Base-by-base conservation (phyloP, 2,329 filamentous ascomycete genomes). In the Trichoderma sp. region DNA sequence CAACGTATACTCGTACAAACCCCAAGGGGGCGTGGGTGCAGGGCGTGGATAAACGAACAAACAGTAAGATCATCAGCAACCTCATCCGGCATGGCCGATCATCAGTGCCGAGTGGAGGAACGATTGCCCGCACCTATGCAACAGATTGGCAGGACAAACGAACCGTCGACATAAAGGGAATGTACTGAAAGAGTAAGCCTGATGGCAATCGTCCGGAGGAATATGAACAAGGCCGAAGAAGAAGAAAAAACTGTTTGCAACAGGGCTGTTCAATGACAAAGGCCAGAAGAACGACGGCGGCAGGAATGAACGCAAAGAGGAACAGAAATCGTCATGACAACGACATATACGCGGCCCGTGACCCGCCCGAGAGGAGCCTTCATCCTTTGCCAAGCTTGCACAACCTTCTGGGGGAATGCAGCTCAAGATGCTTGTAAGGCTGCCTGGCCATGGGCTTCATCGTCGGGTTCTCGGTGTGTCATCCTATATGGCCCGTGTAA, bases 31-130 rank as follows among this genome's bases (percentile, higher is more conserved):
- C 36, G 66, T 60, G 66, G 66, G 36, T 34, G 36, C 11, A 69
- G 66, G 66, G 66, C 43, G 56, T 61, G 66, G 56, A 58, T 60
- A 34, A 57, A 32, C 36, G 28, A 51, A 56, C 56, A 30, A 69
- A 34, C 66, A 60, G 56, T 69, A 69, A 69, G 66, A 69, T 69
- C n/a, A 51, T 34, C 43, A 32, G 34, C 65, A 61, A 34, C 56
- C 66, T 69, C 66, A 69, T 32, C 66, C 66, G 66, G 66, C 66
- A 60, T 60, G 66, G 66, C 66, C 66, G 66, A 69, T 51, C 66
- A 69, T 60, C 66, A 69, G 26, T 69, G 66, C 66, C 66, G 66
- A 21, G 36, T 68, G 65, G 65, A 60, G 65, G 53, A 61, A 39
- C 56, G 56, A 32, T 60, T 61, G 66, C 21, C 56, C 56, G n/a